Base-by-base conservation (phyloP, 495 filamentous ascomycete genomes). In the Amorphotheca resinae region DNA sequence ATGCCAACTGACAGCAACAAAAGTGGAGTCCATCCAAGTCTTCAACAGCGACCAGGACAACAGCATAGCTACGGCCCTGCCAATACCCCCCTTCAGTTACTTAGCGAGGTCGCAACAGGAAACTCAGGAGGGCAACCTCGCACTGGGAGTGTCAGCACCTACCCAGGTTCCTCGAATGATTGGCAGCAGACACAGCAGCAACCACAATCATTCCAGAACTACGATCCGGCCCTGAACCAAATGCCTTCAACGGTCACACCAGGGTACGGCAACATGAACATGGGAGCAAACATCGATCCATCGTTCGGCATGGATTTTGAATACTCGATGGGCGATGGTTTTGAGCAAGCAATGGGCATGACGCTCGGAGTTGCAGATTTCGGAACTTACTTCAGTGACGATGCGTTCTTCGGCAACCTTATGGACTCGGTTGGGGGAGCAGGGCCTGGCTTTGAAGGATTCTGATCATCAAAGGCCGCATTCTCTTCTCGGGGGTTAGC, bases 21-120 rank as follows among this genome's bases (percentile, higher is more conserved):
- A 22, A 38, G 32, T 14, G 15, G 12, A 7, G 37, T 31, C 33
- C 17, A 16, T 22, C 34, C 31, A 42, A 33, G 33, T 17, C 18
- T 21, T 0, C 56, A 56, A 14, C 45, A 45, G 21, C 41, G 45
- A 25, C 43, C 33, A 42, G 54, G 50, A 26, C 58, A 46, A 38
- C 53, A 55, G 32, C 18, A 55, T 6, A 16, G 8, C 32, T 34
- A 34, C 32, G 20, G 59, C 2, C 60, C 62, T 14, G 36, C 42
- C n/a, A 72, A 70, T 47, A 77, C 73, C 0, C 74, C 73, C 0
- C 64, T 82, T 11, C 76, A 82, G 41, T 55, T 85, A 6, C 66
- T 85, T 12, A 82, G 78, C 42, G 79, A 82, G 53, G 70, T 83
- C 26, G 79, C 79, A 21, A 77, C 74, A 45, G 70, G 70, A 11